Evolutionary conservation across 495 filamentous ascomycete species (phyloP).

Genomic region (Tuber borchii): DNA sequence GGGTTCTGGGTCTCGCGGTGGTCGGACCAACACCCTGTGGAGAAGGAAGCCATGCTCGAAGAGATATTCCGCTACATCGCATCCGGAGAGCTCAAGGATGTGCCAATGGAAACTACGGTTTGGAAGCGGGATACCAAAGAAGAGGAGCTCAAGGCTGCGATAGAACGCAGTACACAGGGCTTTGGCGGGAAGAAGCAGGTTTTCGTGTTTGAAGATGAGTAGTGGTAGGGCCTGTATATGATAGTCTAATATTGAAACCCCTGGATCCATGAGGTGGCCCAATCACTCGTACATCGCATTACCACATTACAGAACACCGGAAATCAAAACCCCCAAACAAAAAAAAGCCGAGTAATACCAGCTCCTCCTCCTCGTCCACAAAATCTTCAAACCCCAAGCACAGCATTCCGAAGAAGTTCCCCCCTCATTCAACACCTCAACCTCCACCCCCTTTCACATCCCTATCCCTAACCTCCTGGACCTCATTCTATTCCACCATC

Average conservation of each 20-base stretch:
- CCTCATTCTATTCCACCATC: no score
- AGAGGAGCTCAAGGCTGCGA: conserved; percentile 54
- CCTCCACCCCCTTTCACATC: no score
- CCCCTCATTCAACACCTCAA: not conserved
- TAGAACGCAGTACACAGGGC: conserved; percentile 70
- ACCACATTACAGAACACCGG: not conserved
- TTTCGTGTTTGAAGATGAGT: conserved; percentile 61
- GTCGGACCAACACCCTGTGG: conserved; percentile 66
- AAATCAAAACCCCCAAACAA: not conserved
- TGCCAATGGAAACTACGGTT: conserved; percentile 65
- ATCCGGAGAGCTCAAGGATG: conserved; percentile 70
- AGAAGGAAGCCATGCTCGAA: conserved; percentile 70
- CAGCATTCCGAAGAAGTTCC: not conserved
- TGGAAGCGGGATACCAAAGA: conserved; percentile 77
- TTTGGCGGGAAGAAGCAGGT: conserved; percentile 81
- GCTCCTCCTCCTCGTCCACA: not conserved
- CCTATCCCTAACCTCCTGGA: no score
- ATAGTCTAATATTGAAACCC: not conserved
- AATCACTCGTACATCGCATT: not conserved
- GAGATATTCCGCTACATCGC: conserved; percentile 71
- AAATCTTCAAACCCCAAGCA: not conserved
- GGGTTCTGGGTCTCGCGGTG: conserved; percentile 94
- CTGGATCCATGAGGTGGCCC: not conserved
- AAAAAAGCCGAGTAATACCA: not conserved
- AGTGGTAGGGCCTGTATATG: not conserved